Evolutionary conservation across 1,284 basidiomycete genomes (phyloP).

Genomic region (Pseudozyma hubeiensis): DNA sequence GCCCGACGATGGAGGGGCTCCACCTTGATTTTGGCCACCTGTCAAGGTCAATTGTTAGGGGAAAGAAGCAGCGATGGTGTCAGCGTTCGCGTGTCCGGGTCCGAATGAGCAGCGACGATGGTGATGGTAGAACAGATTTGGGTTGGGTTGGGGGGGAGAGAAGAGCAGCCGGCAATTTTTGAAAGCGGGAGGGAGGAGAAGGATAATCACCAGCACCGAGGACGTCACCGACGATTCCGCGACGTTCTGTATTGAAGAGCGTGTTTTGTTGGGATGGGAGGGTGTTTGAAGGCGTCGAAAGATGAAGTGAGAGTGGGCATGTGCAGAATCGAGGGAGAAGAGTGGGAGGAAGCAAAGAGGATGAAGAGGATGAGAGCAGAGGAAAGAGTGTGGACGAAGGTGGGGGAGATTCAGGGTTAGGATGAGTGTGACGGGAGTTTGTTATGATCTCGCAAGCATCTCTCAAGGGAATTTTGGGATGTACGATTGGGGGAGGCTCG

Average conservation of each 20-base stretch:
- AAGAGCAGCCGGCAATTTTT: not conserved
- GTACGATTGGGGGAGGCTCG: not conserved
- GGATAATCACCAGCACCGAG: constrained; percentile 51
- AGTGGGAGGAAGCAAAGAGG: not conserved
- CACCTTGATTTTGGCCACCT: constrained; percentile 17
- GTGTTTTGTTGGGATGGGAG: not conserved
- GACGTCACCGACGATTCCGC: constrained; percentile 44
- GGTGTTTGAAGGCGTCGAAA: not conserved
- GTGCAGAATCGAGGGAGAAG: not conserved
- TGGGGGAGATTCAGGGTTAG: constrained; percentile 8
- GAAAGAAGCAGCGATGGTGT: not conserved
- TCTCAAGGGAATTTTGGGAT: not conserved
- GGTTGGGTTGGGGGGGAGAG: not conserved
- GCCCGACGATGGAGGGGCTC: constrained; percentile 21
- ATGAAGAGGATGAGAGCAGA: not conserved
- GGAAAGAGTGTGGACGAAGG: not conserved
- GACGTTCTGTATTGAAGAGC: constrained; percentile 18
- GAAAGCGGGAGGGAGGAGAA: not conserved
- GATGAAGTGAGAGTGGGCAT: not conserved
- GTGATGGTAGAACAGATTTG: not conserved
- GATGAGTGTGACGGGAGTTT: constrained; percentile 9
- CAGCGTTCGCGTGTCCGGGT: constrained; percentile 1
- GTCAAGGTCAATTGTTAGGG: not conserved
- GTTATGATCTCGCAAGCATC: not conserved
- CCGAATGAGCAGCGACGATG: not conserved